Base-by-base conservation (phyloP, 495 filamentous ascomycete species). In the Rusavskia elegans region DNA sequence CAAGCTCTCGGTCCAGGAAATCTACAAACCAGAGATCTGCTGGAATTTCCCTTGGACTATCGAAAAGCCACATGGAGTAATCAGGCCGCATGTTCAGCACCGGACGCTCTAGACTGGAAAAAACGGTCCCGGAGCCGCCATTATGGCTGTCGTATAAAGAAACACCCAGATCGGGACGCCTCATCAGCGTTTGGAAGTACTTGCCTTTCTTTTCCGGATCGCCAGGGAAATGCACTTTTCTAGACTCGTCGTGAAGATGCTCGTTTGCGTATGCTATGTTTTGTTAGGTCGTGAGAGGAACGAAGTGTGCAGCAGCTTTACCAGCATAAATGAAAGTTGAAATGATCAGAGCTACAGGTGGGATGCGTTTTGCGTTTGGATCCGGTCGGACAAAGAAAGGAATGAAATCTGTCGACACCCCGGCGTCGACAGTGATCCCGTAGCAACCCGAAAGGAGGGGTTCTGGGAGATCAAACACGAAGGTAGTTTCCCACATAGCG, bases 11-110 rank as follows among this genome's bases (percentile, higher is more conserved):
- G 21, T 66, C 59, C 32, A 66, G 54, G 48, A 60, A 65, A 13
- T 53, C 55, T 29, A 64, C 39, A 42, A 66, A 57, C 49, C 57
- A 51, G 14, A 64, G 58, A 52, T 66, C 63, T 35, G 63, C 63
- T 20, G 53, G 41, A 52, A 66, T 58, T 51, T 64, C 63, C 16
- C 63, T 55, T 14, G 63, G 63, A 14, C 63, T 52, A 45, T 52
- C 37, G 39, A 66, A 54, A 3, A 51, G 58, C 63, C 63, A 66
- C 51, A 59, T 56, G 14, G 55, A 39, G 38, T 64, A 66, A 37
- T 54, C 62, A 2, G 63, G 63, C 29, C 62, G 44, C 9, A 62
- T 39, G 27, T 65, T 65, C 16, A 65, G 54, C 45, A 62, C 55
- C 4, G 59, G 60, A 29, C 61, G 60, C 27, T 58, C 53, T 8